Percentiles rank a stretch among this genome's conserved stretches.
Conservation (phyloP, 2,329 filamentous ascomycete genomes). For the Exophiala spinifera region DNA sequence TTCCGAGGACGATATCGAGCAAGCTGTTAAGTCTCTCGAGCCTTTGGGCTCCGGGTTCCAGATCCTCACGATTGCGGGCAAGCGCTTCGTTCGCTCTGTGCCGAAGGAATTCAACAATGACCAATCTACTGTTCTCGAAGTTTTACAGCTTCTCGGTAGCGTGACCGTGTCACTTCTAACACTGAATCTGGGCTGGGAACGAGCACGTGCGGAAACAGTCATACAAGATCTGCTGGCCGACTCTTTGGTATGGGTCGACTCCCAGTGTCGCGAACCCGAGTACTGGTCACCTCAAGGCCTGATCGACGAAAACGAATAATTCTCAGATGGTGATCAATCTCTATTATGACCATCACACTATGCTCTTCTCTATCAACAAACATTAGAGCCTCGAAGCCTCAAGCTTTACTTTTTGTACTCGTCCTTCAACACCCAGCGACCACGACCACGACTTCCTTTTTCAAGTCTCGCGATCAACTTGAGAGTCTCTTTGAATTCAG, state of each 20-base stretch:
- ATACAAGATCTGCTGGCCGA: conserved; percentile 86
- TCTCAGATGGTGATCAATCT: too few species aligned
- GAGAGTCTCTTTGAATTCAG: conserved; percentile 79
- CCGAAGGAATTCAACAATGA: conserved; percentile 94
- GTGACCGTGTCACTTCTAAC: conserved; percentile 87
- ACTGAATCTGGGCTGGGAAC: conserved; percentile 81
- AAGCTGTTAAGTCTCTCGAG: conserved; percentile 80
- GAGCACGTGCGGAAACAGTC: conserved; percentile 79
- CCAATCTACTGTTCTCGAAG: conserved; percentile 88
- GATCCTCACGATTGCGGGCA: conserved; percentile 76
- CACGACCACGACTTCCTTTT: conserved; percentile 49
- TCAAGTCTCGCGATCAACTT: conserved; percentile 72
- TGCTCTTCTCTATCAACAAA: background rate
- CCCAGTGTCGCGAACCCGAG: conserved; percentile 79
- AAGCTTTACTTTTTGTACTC: conserved; percentile 43
- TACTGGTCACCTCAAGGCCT: conserved; percentile 68
- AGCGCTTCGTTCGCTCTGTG: conserved; percentile 84
- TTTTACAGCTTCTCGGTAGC: conserved; percentile 82
- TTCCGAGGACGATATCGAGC: conserved; percentile 87
- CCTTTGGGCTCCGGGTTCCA: conserved; percentile 87
- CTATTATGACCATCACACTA: background rate
- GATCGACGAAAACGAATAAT: conserved; percentile 42
- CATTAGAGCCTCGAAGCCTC: background rate
- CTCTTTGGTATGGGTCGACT: conserved; percentile 91
- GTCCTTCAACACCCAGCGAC: conserved; percentile 59